Evolutionary conservation across 2,329 filamentous ascomycete genomes (phyloP), one percentile per base, ranked within the genome.

Genomic region (Colletotrichum phormii): DNA sequence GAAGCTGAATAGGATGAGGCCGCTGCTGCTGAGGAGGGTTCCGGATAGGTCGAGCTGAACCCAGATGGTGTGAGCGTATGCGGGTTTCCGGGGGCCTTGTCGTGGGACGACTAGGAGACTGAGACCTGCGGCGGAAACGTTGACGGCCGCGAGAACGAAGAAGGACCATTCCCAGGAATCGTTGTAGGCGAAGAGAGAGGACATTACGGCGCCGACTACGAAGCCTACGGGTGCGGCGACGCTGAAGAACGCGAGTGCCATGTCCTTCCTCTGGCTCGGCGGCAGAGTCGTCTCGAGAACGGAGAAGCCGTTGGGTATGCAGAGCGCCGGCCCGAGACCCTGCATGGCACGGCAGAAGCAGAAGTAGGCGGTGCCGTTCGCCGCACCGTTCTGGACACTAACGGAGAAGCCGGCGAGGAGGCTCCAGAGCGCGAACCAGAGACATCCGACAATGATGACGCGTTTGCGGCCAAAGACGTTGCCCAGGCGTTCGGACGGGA

Each of bases 401-500:
- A 80, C 82, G 15, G 66, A 70, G 42, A 86, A 83, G 0, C 88
- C 89, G 4, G 83, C 84, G 1, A 88, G 73, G 15, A 89, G 77
- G 1, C 86, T 86, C 85, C 88, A 91, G 5, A 87, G 53, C 0
- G 86, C 82, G 51, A 89, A 88, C 88, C 89, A 91, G 18, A 82
- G 67, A 35, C 88, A 86, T 2, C 90, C 90, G 1, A 82, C 75
- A 8, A 91, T 76, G 46, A 92, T 86, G 46, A 90, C 79, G 5
- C 79, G 82, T 77, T 89, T 89, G 78, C 91, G 86, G 0, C 90
- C 90, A 71, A 88, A 89, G 0, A 88, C 79, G 54, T 90, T 88
- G 2, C 90, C 89, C 4, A 92, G 78, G 0, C 90, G 85, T 3
- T 89, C 89, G 2, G 86, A 86, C 2, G 89, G 81, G 3, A 92